Evolutionary conservation across 495 filamentous ascomycete species (phyloP).

Genomic region (Penicillium waksmanii): DNA sequence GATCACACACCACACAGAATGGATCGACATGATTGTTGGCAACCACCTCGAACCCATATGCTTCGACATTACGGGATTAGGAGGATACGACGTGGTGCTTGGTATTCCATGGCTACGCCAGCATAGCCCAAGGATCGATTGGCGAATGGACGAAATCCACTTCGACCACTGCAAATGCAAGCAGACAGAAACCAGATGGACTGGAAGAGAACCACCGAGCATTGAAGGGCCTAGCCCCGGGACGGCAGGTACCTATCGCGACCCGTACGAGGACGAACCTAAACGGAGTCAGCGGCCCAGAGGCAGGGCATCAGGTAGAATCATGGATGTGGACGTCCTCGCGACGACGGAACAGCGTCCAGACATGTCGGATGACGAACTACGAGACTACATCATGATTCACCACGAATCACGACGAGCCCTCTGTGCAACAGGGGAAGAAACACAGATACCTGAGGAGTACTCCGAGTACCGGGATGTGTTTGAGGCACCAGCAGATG

Average conservation of each 20-base stretch:
- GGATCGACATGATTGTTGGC: background rate
- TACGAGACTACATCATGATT: background rate
- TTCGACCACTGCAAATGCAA: background rate
- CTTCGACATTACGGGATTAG: background rate
- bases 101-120: background rate
- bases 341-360: background rate
- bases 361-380: background rate
- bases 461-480: constrained; percentile 9
- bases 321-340: background rate
- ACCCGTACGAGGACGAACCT: background rate
- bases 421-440: constrained; percentile 3
- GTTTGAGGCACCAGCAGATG: constrained; percentile 1
- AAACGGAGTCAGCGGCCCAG: background rate
- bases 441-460: constrained; percentile 11
- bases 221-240: background rate
- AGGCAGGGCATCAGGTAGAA: background rate
- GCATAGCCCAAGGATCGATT: background rate
- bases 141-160: background rate
- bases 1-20: background rate
- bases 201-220: background rate
- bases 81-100: background rate
- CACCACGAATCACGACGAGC: background rate
- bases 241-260: background rate
- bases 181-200: background rate
- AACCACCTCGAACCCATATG: background rate